Conservation (phyloP, 345 rosid species). For the Odontarrhena argentea region DNA sequence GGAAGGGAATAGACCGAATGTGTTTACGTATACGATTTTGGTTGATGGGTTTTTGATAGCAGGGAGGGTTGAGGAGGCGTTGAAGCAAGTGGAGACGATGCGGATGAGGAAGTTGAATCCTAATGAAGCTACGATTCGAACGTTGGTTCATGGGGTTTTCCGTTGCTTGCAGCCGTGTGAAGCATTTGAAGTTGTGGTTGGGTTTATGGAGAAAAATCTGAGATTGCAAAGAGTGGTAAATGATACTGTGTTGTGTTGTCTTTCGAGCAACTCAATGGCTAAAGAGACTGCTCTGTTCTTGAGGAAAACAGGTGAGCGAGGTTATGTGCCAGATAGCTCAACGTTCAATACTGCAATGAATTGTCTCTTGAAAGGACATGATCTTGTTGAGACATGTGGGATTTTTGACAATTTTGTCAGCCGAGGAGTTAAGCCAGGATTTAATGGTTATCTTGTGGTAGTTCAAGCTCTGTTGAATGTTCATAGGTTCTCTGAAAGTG, state of each 20-base stretch:
- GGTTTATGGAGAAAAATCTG: slow-evolving; percentile 56
- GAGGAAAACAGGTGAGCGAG: slow-evolving; percentile 51
- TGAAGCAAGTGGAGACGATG: slow-evolving; percentile 62
- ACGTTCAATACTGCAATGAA: slow-evolving; percentile 59
- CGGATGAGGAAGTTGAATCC: slow-evolving; percentile 56
- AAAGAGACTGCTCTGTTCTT: slow-evolving; percentile 64
- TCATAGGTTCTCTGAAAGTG: slow-evolving; percentile 53
- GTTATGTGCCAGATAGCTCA: slow-evolving; percentile 60
- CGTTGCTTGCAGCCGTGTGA: slow-evolving; percentile 48
- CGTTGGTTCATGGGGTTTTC: slow-evolving; percentile 82
- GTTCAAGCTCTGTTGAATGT: slow-evolving; percentile 61
- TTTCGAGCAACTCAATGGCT: slow-evolving; percentile 67
- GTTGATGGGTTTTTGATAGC: slow-evolving; percentile 82
- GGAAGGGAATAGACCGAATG: slow-evolving; percentile 64
- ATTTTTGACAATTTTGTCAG: slow-evolving; percentile 55
- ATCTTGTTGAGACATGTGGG: slow-evolving; percentile 58
- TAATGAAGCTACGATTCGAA: slow-evolving; percentile 77
- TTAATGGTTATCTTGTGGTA: slow-evolving; percentile 56
- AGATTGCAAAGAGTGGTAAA: slow-evolving; percentile 54
- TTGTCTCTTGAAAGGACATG: slow-evolving; percentile 64
- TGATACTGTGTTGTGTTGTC: slow-evolving; percentile 64
- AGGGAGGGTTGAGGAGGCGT: slow-evolving; percentile 69
- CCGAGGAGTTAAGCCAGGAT: slow-evolving; percentile 66
- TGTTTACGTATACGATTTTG: slow-evolving; percentile 74
- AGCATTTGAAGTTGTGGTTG: slow-evolving; percentile 58